Conservation (phyloP, 2,329 filamentous ascomycete genomes). For the Byssochlamys sp. region DNA sequence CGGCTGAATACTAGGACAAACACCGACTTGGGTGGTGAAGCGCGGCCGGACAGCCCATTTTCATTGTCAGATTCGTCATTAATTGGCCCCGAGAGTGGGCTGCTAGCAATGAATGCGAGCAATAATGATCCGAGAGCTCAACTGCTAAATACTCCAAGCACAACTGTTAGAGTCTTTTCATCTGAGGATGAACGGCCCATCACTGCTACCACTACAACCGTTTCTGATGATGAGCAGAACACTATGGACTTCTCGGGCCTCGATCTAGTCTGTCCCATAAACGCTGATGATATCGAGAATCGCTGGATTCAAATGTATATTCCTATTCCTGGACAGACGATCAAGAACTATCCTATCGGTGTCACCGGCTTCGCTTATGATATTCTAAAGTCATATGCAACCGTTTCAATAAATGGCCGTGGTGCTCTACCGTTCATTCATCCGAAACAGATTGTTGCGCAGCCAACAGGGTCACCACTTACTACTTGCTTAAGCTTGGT, state of each 20-base stretch:
- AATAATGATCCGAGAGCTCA: neutral
- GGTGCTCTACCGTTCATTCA: slow-evolving; percentile 40
- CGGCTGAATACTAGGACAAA: neutral
- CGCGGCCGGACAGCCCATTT: neutral
- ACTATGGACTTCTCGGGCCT: slow-evolving; percentile 23
- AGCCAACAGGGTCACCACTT: slow-evolving; percentile 23
- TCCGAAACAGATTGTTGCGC: slow-evolving; percentile 22
- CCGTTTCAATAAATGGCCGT: slow-evolving; percentile 27
- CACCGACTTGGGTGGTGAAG: neutral
- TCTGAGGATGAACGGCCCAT: neutral
- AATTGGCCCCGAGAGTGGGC: neutral
- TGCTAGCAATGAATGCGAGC: neutral
- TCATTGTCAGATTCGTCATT: neutral
- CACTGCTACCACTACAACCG: neutral
- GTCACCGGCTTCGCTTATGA: slow-evolving; percentile 33
- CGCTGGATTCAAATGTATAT: slow-evolving; percentile 43
- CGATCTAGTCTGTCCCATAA: slow-evolving; percentile 38
- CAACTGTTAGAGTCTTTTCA: neutral
- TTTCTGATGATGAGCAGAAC: neutral
- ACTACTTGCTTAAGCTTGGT: slow-evolving; percentile 35
- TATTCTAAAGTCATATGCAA: slow-evolving; percentile 38
- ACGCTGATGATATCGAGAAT: slow-evolving; percentile 39
- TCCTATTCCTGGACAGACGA: slow-evolving; percentile 34
- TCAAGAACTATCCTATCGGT: slow-evolving; percentile 33
- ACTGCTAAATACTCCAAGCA: neutral